phyloP scores from a whole-genome alignment of 805 yeast species.

The Lipomyces anomalus region DNA sequence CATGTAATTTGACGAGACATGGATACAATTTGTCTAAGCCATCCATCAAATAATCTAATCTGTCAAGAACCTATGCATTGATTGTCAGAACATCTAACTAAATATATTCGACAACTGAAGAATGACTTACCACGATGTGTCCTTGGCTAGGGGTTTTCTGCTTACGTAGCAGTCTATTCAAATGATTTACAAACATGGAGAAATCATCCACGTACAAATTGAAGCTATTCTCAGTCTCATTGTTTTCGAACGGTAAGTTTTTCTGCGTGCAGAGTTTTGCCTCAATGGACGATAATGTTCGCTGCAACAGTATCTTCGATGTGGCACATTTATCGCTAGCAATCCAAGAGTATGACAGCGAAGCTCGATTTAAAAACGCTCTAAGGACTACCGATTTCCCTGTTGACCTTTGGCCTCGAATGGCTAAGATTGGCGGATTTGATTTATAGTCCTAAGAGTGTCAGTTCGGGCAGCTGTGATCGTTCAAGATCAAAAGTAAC shows the following conservation, averaged over 20 bases:
- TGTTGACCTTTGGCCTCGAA: constrained; percentile 10
- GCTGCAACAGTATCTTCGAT: constrained; percentile 9
- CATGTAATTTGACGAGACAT: constrained; percentile 6
- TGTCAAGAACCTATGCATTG: constrained; percentile 13
- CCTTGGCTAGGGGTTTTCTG: constrained; percentile 2
- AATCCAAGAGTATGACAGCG: constrained; percentile 12
- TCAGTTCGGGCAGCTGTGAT: background rate
- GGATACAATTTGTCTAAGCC: constrained; percentile 7
- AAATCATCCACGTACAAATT: too few species aligned
- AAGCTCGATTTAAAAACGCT: constrained; percentile 5
- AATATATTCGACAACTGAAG: background rate
- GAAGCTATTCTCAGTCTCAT: too few species aligned
- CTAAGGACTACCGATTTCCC: constrained; percentile 12
- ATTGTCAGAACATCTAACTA: background rate
- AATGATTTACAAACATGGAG: constrained; percentile 9
- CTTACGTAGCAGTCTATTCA: constrained; percentile 1
- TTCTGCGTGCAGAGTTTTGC: too few species aligned
- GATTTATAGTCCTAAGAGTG: constrained; percentile 9
- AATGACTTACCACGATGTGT: constrained; percentile 5
- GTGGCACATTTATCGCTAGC: constrained; percentile 17
- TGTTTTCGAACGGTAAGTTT: too few species aligned
- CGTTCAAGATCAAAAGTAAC: background rate
- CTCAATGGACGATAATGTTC: constrained; percentile 10
- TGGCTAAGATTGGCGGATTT: constrained; percentile 10
- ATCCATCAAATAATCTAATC: constrained; percentile 13